Conservation (phyloP, 495 filamentous ascomycete species). For the Extremus antarcticus region DNA sequence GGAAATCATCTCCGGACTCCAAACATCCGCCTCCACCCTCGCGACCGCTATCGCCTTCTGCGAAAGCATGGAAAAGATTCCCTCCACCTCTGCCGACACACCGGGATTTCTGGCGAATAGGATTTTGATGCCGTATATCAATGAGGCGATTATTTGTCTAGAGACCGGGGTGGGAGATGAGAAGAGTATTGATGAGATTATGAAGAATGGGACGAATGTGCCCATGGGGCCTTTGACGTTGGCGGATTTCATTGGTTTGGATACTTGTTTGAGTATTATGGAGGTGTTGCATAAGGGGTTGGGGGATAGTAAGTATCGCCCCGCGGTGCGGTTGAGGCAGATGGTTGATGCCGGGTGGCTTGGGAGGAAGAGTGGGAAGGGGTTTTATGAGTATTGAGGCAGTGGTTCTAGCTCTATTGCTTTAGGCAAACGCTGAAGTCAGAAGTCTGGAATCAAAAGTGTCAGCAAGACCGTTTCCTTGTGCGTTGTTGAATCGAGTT, state of each 20-base stretch:
- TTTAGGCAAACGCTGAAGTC: no score
- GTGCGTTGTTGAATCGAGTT: no score
- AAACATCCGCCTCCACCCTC: slow-evolving; percentile 73
- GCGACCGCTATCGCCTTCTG: slow-evolving; percentile 80
- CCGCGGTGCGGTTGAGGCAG: slow-evolving; percentile 70
- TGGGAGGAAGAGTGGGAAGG: slow-evolving; percentile 94
- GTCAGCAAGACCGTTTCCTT: no score
- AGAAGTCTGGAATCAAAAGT: no score
- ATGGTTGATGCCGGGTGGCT: slow-evolving; percentile 99
- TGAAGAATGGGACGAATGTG: slow-evolving; percentile 98
- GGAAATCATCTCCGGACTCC: slow-evolving; percentile 88
- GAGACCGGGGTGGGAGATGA: slow-evolving; percentile 82
- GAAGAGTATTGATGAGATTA: slow-evolving; percentile 90
- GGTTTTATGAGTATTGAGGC: slow-evolving; percentile 84
- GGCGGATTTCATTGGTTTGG: slow-evolving; percentile 94
- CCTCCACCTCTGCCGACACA: slow-evolving; percentile 74
- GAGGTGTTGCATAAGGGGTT: slow-evolving; percentile 86
- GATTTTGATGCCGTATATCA: slow-evolving; percentile 99
- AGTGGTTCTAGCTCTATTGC: no score
- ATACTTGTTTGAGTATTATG: slow-evolving; percentile 97
- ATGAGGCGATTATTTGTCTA: slow-evolving; percentile 92
- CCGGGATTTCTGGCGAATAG: slow-evolving; percentile 94
- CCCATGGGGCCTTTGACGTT: slow-evolving; percentile 93
- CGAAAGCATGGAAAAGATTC: slow-evolving; percentile 83
- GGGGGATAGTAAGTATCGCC: slow-evolving; percentile 89